A percentile compares a stretch with the other conserved stretches of the same genome.
These are phyloP conservation scores for Suillus paluster DNA, from an alignment of 768 basidiomycete genomes.

Conservation along the genomic window DNA sequence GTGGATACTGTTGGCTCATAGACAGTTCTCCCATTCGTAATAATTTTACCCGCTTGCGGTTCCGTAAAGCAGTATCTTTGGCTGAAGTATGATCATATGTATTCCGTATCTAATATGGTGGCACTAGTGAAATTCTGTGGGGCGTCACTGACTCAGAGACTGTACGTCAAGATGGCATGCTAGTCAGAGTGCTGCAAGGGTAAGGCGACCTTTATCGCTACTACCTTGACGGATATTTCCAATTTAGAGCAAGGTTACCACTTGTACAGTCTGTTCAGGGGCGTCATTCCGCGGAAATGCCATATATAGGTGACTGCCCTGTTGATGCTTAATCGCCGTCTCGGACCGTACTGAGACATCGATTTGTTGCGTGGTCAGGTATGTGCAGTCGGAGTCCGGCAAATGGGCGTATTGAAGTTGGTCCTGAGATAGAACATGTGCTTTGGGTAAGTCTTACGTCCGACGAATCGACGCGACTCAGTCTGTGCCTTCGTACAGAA, in stretches of 20 bases:
- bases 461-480: background rate
- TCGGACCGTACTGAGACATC: background rate
- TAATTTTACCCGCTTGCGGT: background rate
- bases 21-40: background rate
- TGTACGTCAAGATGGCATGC: background rate
- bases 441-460: background rate
- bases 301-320: background rate
- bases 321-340: conserved; percentile 2
- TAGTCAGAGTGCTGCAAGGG: too few species aligned
- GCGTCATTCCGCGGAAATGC: conserved; percentile 6
- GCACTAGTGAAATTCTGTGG: background rate
- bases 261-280: conserved; percentile 1
- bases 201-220: background rate
- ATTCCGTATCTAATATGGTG: background rate
- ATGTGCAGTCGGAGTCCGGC: background rate
- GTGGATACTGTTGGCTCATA: background rate
- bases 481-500: background rate
- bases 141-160: background rate
- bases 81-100: background rate
- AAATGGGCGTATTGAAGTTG: conserved; percentile 4
- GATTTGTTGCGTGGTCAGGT: background rate
- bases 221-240: background rate
- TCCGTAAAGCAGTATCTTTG: background rate
- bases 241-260: background rate
- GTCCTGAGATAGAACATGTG: background rate